These are phyloP conservation scores for Starmerella bombicola DNA, from an alignment of 805 yeast genomes.

Conservation along the genomic window DNA sequence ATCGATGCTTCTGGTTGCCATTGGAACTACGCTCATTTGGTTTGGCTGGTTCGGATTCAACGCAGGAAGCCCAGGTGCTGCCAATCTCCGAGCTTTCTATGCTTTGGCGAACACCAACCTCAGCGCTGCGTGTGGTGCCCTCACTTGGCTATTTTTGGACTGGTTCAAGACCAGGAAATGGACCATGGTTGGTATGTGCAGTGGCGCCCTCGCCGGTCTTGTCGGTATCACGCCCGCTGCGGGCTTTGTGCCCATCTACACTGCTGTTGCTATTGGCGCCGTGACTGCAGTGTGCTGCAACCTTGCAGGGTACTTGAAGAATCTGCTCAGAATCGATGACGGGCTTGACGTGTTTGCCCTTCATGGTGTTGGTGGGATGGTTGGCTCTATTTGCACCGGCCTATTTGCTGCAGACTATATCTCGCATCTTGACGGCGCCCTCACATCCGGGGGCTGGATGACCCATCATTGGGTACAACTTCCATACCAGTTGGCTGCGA, in stretches of 20 bases:
- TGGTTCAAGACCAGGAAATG: slow-evolving; percentile 78
- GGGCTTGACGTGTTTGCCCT: slow-evolving; percentile 91
- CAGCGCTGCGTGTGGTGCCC: slow-evolving; percentile 88
- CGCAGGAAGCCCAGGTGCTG: slow-evolving; percentile 95
- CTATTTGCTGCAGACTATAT: slow-evolving; percentile 90
- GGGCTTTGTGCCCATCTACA: slow-evolving; percentile 87
- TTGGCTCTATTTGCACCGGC: slow-evolving; percentile 76
- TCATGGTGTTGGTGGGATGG: slow-evolving; percentile 87
- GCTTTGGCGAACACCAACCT: slow-evolving; percentile 86
- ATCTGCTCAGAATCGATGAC: slow-evolving; percentile 66
- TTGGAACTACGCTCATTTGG: slow-evolving; percentile 93
- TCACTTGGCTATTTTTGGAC: slow-evolving; percentile 90
- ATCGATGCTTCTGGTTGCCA: slow-evolving; percentile 75
- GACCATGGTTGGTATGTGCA: slow-evolving; percentile 88
- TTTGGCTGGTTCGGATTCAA: slow-evolving; percentile 99
- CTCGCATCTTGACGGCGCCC: slow-evolving; percentile 66
- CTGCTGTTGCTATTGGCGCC: slow-evolving; percentile 72
- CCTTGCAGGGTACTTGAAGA: slow-evolving; percentile 73
- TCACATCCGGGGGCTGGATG: slow-evolving; percentile 81
- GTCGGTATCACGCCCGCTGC: slow-evolving; percentile 97
- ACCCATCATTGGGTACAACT: slow-evolving; percentile 81
- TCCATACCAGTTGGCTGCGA: slow-evolving; percentile 87
- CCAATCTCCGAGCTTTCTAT: slow-evolving; percentile 86
- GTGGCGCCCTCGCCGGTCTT: slow-evolving; percentile 85
- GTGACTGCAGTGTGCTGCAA: slow-evolving; percentile 69